phyloP scores from a whole-genome alignment of 2,329 filamentous ascomycete species.

The Fusarium armeniacum region DNA sequence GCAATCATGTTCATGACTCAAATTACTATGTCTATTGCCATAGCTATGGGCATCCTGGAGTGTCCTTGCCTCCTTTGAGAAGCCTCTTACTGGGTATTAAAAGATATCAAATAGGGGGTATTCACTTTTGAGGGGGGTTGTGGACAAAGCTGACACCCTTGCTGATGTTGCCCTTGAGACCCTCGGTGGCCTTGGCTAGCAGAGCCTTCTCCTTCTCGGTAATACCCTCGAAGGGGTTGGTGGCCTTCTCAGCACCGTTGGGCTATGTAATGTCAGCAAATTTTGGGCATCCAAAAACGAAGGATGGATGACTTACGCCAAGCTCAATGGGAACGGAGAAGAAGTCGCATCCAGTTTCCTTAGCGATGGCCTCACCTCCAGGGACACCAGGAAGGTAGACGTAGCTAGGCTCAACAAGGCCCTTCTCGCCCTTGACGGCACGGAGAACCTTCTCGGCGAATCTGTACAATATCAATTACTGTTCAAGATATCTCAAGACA shows the following conservation, averaged over 20 bases:
- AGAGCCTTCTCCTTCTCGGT: slow-evolving; percentile 92
- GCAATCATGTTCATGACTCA: slow-evolving; percentile 53
- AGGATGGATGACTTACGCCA: slow-evolving; percentile 74
- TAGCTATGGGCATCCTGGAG: slow-evolving; percentile 53
- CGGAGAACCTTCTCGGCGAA: slow-evolving; percentile 96
- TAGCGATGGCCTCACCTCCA: slow-evolving; percentile 87
- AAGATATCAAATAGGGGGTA: slow-evolving; percentile 50
- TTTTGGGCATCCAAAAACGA: slow-evolving; percentile 16
- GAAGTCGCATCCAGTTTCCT: slow-evolving; percentile 88
- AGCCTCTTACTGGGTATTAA: slow-evolving; percentile 49
- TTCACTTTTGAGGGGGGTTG: slow-evolving; percentile 90
- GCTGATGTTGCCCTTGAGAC: slow-evolving; percentile 90
- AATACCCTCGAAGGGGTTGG: slow-evolving; percentile 81
- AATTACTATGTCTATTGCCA: slow-evolving; percentile 56
- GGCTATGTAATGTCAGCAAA: slow-evolving; percentile 66
- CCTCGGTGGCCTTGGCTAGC: slow-evolving; percentile 79
- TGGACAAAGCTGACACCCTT: slow-evolving; percentile 93
- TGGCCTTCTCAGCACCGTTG: slow-evolving; percentile 87
- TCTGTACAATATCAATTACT: slow-evolving; percentile 59
- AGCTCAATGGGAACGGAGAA: slow-evolving; percentile 98
- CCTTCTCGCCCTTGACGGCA: slow-evolving; percentile 89
- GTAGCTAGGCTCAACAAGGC: slow-evolving; percentile 93
- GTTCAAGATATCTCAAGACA: background rate
- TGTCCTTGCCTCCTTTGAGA: slow-evolving; percentile 48
- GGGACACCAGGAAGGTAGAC: slow-evolving; percentile 93